These are phyloP conservation scores for Ustilago vetiveriae DNA, from an alignment of 1,284 basidiomycete species.

Conservation along the genomic window DNA sequence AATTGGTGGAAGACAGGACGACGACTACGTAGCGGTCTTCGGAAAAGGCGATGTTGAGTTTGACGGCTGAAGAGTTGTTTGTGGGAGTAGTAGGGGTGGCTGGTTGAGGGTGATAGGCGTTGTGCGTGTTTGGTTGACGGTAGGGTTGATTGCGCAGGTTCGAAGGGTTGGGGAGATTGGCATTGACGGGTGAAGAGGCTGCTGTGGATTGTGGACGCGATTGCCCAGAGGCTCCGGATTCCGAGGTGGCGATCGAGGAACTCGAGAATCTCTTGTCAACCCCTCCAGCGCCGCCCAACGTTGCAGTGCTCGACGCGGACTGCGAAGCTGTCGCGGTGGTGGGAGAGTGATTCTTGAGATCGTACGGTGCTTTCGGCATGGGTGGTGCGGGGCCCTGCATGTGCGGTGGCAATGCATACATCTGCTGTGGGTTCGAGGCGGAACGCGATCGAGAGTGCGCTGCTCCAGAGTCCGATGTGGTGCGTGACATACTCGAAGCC, in stretches of 20 bases:
- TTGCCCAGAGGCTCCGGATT: constrained; percentile 40
- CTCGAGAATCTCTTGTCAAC: constrained; percentile 50
- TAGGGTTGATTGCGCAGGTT: neutral
- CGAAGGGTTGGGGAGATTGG: too few relatives aligned
- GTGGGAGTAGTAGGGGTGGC: neutral
- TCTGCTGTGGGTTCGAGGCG: constrained; percentile 52
- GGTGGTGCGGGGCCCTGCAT: constrained; percentile 44
- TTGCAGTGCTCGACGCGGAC: too few relatives aligned
- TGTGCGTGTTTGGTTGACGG: neutral
- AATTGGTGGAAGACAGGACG: constrained; percentile 80
- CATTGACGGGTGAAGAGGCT: constrained; percentile 53
- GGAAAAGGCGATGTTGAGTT: constrained; percentile 76
- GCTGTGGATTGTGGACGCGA: constrained; percentile 56
- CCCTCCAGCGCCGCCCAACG: neutral
- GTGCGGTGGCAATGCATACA: constrained; percentile 34
- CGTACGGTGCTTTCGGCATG: constrained; percentile 32
- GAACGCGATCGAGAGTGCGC: constrained; percentile 45
- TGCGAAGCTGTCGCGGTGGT: neutral
- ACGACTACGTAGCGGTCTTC: constrained; percentile 93
- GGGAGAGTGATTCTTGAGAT: constrained; percentile 5
- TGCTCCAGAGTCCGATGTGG: constrained; percentile 35
- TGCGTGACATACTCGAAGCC: constrained; percentile 39
- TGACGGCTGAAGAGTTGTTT: constrained; percentile 51
- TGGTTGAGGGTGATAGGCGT: constrained; percentile 2
- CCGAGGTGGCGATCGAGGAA: constrained; percentile 52